These are phyloP conservation scores for Myochromella boudieri DNA, from an alignment of 768 basidiomycete species.

Conservation along the genomic window DNA sequence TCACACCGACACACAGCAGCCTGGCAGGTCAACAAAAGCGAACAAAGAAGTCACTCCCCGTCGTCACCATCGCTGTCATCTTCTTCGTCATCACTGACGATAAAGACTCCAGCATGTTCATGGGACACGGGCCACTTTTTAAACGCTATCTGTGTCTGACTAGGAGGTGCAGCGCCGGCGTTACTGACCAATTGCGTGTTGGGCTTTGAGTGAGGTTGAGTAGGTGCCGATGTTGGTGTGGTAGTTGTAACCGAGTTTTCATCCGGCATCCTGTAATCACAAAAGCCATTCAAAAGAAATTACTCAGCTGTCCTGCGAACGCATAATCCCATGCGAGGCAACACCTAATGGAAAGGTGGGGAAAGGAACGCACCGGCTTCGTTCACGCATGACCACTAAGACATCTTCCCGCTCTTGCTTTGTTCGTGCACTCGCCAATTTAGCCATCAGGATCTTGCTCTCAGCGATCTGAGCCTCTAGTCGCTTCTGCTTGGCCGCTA, in stretches of 20 bases:
- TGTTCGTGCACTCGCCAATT: conserved; percentile 41
- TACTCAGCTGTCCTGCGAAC: conserved; percentile 21
- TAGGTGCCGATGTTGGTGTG: conserved; percentile 4
- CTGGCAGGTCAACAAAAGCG: neutral
- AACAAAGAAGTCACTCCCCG: conserved; percentile 1
- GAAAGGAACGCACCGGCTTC: conserved; percentile 48
- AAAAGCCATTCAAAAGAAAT: conserved; percentile 17
- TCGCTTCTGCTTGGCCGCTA: conserved; percentile 47
- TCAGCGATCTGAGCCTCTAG: conserved; percentile 54
- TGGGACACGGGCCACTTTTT: conserved; percentile 47
- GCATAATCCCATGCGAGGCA: neutral
- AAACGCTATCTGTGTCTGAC: conserved; percentile 18
- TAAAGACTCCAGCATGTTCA: conserved; percentile 41
- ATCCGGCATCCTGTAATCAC: conserved; percentile 35
- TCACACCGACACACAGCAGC: conserved; percentile 1
- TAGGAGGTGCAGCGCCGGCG: conserved; percentile 5
- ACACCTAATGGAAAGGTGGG: conserved; percentile 4
- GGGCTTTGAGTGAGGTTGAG: neutral
- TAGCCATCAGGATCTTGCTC: conserved; percentile 50
- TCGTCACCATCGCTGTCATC: conserved; percentile 18
- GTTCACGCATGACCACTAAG: conserved; percentile 45
- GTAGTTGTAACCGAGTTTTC: conserved; percentile 22
- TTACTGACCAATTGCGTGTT: neutral
- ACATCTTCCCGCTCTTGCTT: conserved; percentile 53
- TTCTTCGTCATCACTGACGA: conserved; percentile 38